A percentile compares a stretch with the other conserved stretches of the same genome.
phyloP scores from a whole-genome alignment of 495 filamentous ascomycete species.

The Penicillium fimorum region DNA sequence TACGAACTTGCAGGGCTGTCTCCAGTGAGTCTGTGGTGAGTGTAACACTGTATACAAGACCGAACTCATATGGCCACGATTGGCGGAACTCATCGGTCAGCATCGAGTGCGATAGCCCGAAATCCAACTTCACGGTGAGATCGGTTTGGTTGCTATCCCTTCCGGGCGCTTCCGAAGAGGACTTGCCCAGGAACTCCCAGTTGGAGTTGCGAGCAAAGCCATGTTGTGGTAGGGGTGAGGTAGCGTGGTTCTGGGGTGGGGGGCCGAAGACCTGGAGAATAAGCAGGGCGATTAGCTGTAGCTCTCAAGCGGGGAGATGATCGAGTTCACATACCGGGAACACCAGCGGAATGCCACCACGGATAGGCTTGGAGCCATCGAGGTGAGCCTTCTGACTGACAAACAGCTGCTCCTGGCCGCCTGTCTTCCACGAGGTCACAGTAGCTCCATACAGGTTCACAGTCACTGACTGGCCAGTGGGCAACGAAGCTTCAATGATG shows the following conservation, averaged over 20 bases:
- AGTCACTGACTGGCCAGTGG: constrained; percentile 80
- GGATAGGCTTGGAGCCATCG: constrained; percentile 63
- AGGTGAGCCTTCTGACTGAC: constrained; percentile 71
- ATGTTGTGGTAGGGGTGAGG: constrained; percentile 80
- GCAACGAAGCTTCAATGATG: constrained; percentile 68
- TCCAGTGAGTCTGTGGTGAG: constrained; percentile 69
- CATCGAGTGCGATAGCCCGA: constrained; percentile 75
- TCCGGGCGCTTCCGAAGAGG: constrained; percentile 65
- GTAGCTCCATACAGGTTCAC: constrained; percentile 91
- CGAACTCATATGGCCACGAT: constrained; percentile 81
- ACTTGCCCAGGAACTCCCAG: constrained; percentile 63
- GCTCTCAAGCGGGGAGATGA: constrained; percentile 1
- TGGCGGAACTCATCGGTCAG: constrained; percentile 61
- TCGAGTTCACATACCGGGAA: constrained; percentile 72
- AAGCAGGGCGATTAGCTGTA: constrained; percentile 16
- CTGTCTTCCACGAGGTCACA: constrained; percentile 85
- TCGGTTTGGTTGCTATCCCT: constrained; percentile 44
- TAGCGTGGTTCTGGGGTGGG: constrained; percentile 67
- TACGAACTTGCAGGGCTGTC: constrained; percentile 83
- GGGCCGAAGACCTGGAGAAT: constrained; percentile 79
- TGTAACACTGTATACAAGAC: constrained; percentile 88
- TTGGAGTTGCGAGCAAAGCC: constrained; percentile 87
- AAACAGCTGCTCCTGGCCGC: constrained; percentile 84
- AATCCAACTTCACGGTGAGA: constrained; percentile 83
- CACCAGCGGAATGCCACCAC: constrained; percentile 80